Percentiles rank a stretch among this genome's conserved stretches.
These are phyloP conservation scores for Cucumis melo DNA, from an alignment of 306 rosid species.

Conservation along the genomic window DNA sequence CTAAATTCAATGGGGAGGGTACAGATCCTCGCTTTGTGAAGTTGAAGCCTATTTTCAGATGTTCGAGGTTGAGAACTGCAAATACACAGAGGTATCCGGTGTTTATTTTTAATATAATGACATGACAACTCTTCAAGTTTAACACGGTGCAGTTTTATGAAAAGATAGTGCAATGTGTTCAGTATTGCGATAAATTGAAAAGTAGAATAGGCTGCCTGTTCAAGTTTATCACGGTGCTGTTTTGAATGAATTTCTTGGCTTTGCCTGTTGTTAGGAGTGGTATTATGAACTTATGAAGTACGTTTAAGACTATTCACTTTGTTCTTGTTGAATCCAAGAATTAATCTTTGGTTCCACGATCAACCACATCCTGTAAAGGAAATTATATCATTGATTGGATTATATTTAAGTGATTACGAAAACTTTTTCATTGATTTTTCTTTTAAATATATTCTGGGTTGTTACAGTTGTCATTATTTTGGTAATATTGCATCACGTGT, in stretches of 20 bases:
- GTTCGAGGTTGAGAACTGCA: slow-evolving; percentile 55
- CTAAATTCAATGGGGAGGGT: slow-evolving; percentile 25
- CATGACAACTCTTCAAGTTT: not conserved
- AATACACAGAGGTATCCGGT: slow-evolving; percentile 40
- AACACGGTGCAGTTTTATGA: not conserved
- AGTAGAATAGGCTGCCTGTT: not conserved
- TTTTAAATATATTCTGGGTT: not conserved
- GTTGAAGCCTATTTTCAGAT: slow-evolving; percentile 66
- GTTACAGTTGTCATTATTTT: not conserved
- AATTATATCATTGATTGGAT: not conserved
- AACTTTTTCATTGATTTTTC: not conserved
- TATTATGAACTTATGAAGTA: not conserved
- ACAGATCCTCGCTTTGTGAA: slow-evolving; percentile 89
- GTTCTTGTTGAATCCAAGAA: not conserved
- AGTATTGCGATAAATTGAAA: not conserved
- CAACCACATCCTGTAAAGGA: not conserved
- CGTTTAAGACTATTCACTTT: not conserved
- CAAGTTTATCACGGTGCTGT: too few species aligned
- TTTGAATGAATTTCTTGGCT: not conserved
- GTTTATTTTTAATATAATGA: not conserved
- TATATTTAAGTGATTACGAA: not conserved
- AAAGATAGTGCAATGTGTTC: not conserved
- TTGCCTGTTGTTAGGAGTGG: not conserved
- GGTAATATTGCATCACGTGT: not conserved
- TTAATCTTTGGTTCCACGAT: not conserved